Evolutionary conservation across 345 rosid species (phyloP).

Genomic region (Hirschfeldia incana): DNA sequence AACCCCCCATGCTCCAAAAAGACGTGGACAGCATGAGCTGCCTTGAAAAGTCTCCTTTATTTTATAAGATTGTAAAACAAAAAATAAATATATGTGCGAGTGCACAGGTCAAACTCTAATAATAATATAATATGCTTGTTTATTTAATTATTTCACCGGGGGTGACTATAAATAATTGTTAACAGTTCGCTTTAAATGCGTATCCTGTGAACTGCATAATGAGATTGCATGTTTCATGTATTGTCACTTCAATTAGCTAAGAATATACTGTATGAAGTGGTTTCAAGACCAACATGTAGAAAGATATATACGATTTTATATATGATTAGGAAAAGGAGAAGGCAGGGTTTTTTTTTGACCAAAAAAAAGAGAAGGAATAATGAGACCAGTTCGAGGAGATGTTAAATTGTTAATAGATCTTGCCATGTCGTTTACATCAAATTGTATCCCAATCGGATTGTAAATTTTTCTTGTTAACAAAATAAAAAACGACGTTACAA

Average conservation of each 20-base stretch:
- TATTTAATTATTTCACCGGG: too few relatives aligned
- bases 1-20: too few relatives aligned
- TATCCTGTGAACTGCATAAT: neutral
- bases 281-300: neutral
- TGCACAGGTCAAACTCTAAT: too few relatives aligned
- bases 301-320: neutral
- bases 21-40: too few relatives aligned
- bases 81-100: too few relatives aligned
- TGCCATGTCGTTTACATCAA: slow-evolving; percentile 8
- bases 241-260: neutral
- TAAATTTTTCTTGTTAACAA: too few relatives aligned
- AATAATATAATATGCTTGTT: too few relatives aligned
- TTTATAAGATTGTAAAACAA: neutral
- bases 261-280: neutral
- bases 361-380: neutral
- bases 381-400: slow-evolving; percentile 11
- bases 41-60: too few relatives aligned
- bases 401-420: neutral
- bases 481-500: too few relatives aligned
- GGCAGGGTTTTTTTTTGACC: neutral
- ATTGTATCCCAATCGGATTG: neutral
- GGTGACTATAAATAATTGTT: too few relatives aligned
- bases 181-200: neutral
- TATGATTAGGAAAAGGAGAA: neutral
- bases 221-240: slow-evolving; percentile 5